A percentile compares a stretch with the other conserved stretches of the same genome.
Evolutionary conservation across 1,284 basidiomycete genomes (phyloP).

Genomic region (Pterula multifida): DNA sequence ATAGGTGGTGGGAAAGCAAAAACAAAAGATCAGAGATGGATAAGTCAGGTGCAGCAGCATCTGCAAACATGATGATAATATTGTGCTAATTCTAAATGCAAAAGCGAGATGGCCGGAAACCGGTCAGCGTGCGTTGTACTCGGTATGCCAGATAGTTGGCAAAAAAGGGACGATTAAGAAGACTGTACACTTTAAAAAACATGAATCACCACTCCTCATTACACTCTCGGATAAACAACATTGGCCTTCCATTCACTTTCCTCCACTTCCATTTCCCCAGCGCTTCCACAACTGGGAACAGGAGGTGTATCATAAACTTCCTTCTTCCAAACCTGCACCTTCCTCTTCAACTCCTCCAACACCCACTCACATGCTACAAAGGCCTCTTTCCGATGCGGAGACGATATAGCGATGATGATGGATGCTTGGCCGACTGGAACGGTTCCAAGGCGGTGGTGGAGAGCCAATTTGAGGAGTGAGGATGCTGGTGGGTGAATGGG

Average conservation of each 20-base stretch:
- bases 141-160: no score
- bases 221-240: background rate
- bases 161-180: no score
- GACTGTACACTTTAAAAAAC: no score
- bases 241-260: slow-evolving; percentile 71
- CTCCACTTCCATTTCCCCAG: slow-evolving; percentile 35
- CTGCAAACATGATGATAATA: no score
- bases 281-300: background rate
- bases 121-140: no score
- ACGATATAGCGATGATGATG: slow-evolving; percentile 78
- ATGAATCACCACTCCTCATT: no score
- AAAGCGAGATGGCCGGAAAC: no score
- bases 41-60: no score
- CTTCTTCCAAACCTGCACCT: slow-evolving; percentile 82
- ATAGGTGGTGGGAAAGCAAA: no score
- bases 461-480: slow-evolving; percentile 38
- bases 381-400: slow-evolving; percentile 75
- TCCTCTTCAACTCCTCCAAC: slow-evolving; percentile 74
- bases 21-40: no score
- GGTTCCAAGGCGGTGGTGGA: slow-evolving; percentile 71
- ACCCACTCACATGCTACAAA: slow-evolving; percentile 73
- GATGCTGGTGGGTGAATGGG: slow-evolving; percentile 9
- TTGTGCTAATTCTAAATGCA: no score
- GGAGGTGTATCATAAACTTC: slow-evolving; percentile 57
- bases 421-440: slow-evolving; percentile 74